Percentiles rank a stretch among this genome's conserved stretches.
Conservation (phyloP, 352 stramenopile species). For the Globisporangium abappressorium region DNA sequence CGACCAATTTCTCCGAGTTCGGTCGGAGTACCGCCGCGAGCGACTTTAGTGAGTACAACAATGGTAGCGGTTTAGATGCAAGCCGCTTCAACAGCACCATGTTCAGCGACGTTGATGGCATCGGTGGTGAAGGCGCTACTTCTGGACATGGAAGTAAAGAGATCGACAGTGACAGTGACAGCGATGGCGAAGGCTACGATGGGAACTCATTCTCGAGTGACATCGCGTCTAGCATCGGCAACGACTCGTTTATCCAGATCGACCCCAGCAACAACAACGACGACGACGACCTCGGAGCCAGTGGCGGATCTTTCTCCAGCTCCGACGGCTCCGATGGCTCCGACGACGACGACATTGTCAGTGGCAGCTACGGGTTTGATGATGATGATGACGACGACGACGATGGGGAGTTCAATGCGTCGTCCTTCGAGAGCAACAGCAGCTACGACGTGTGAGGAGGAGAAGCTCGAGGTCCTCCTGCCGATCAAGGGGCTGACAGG, state of each 20-base stretch:
- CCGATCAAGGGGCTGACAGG: not conserved
- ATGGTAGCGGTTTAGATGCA: not conserved
- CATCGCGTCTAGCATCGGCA: not conserved
- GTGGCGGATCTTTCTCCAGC: conserved; percentile 4
- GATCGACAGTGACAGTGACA: conserved; percentile 20
- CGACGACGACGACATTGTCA: conserved; percentile 6
- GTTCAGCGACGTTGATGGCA: conserved; percentile 26
- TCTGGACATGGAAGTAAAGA: not conserved
- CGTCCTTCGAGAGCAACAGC: conserved; percentile 11
- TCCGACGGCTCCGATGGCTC: not conserved
- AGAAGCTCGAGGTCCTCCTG: not conserved
- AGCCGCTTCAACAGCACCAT: conserved; percentile 32
- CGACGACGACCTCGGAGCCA: too few relatives aligned
- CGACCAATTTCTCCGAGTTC: conserved; percentile 18
- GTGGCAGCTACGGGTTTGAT: conserved; percentile 4
- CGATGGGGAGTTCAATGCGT: not conserved
- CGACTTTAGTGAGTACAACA: conserved; percentile 23
- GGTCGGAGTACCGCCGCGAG: conserved; percentile 16
- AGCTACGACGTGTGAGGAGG: conserved; percentile 9
- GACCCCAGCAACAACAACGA: not conserved
- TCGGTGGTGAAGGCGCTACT: not conserved
- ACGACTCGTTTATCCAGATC: conserved; percentile 2
- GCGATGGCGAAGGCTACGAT: not conserved
- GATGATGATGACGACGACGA: conserved; percentile 10
- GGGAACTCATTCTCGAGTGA: conserved; percentile 11